Conservation (phyloP, 768 basidiomycete genomes). For the Naganishia friedmannii region DNA sequence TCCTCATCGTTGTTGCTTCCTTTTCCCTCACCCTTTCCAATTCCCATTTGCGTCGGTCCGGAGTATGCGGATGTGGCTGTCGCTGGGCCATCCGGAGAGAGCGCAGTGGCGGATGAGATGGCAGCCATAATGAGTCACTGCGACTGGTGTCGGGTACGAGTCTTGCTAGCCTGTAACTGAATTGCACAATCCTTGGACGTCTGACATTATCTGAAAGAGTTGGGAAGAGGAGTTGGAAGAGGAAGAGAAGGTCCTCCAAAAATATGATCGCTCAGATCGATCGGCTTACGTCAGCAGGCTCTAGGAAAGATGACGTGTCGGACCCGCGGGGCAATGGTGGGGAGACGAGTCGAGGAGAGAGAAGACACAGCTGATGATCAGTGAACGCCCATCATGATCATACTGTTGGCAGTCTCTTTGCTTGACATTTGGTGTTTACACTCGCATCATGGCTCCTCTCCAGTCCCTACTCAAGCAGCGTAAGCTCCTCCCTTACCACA, state of each 20-base stretch:
- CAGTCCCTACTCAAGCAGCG: constrained; percentile 30
- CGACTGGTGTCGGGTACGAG: too few relatives aligned
- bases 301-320: background rate
- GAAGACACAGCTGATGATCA: background rate
- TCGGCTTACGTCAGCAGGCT: background rate
- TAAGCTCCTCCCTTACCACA: background rate
- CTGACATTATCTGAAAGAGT: too few relatives aligned
- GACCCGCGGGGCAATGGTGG: background rate
- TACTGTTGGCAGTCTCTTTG: too few relatives aligned
- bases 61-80: constrained; percentile 22
- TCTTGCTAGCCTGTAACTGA: too few relatives aligned
- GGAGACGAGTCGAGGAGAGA: too few relatives aligned
- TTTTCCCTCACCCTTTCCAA: background rate
- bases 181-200: too few relatives aligned
- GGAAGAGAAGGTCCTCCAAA: background rate
- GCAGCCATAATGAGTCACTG: background rate
- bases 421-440: too few relatives aligned
- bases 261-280: background rate
- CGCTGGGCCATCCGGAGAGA: constrained; percentile 18
- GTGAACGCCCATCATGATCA: too few relatives aligned
- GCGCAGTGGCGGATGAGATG: constrained; percentile 18
- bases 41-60: background rate
- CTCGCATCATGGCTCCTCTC: constrained; percentile 1
- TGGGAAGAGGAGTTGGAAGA: too few relatives aligned
- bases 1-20: constrained; percentile 10